Base-by-base conservation (phyloP, 352 stramenopile genomes). In the Saprolegnia parasitica region DNA sequence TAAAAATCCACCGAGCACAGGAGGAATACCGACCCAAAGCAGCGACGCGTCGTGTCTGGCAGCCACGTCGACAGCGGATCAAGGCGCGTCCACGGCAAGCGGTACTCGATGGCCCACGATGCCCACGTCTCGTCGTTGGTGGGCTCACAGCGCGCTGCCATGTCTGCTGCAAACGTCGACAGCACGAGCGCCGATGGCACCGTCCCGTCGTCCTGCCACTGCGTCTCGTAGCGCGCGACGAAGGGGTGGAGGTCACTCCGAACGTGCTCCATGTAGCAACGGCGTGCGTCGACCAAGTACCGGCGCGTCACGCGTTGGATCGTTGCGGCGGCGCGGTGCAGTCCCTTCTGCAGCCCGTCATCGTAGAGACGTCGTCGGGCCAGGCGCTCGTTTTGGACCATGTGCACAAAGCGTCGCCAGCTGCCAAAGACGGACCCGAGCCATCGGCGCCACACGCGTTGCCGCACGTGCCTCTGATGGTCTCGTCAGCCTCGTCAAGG, bases 1-100 rank as follows among this genome's bases (percentile, higher is more conserved):
- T n/a, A n/a, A n/a, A n/a, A n/a, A n/a, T n/a, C n/a, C n/a, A n/a
- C n/a, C n/a, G n/a, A n/a, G n/a, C n/a, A n/a, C n/a, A n/a, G 11
- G 42, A 15, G 3, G 42, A 15, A 3, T 2, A 49, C 13, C 42
- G 42, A 49, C 42, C 42, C 42, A n/a, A 49, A 49, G 42, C 42
- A n/a, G 3, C 18, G 13, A 4, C 8, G 42, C 1, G 8, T 1
- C 42, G 18, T 8, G 11, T 15, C 6, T 5, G 63, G 63, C 49
- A 52, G 47, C 63, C 63, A 70, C 35, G 50, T 20, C 18, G 62
- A n/a, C 4, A 61, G 18, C 4, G 63, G 63, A 6, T 61, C 46
- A 10, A 39, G 35, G 5, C 40, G 20, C 20, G 46, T 24, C 1
- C 49, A 24, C 29, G 62, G 62, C 16, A 60, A 20, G 20, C 4